A percentile compares a stretch with the other conserved stretches of the same genome.
phyloP scores from a whole-genome alignment of 1,284 basidiomycete genomes.

The Coniferiporia sulphurascens region DNA sequence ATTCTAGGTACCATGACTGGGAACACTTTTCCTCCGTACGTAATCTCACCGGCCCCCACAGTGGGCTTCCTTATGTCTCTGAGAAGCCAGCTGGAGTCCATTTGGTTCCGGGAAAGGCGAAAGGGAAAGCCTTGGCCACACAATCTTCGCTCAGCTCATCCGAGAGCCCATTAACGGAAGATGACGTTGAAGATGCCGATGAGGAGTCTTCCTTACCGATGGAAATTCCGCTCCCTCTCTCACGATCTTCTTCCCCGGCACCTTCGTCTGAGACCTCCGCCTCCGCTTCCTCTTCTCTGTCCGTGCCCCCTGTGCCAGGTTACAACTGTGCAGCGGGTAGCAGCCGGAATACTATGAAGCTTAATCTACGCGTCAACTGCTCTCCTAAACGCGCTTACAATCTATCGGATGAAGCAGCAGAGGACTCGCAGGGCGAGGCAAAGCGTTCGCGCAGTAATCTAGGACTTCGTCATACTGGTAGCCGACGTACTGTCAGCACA shows the following conservation, averaged over 20 bases:
- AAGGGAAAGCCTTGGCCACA: constrained; percentile 21
- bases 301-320: constrained; percentile 15
- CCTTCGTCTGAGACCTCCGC: constrained; percentile 15
- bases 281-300: constrained; percentile 12
- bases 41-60: constrained; percentile 80
- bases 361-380: constrained; percentile 29
- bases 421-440: constrained; percentile 37
- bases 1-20: constrained; percentile 84
- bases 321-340: constrained; percentile 11
- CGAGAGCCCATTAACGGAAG: constrained; percentile 22
- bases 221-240: constrained; percentile 38
- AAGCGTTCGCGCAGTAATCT: constrained; percentile 37
- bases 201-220: constrained; percentile 20
- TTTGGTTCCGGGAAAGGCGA: constrained; percentile 9
- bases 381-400: constrained; percentile 69
- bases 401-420: constrained; percentile 45
- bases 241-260: constrained; percentile 40
- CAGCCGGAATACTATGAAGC: not conserved
- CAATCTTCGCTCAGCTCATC: constrained; percentile 19
- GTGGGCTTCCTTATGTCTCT: constrained; percentile 65
- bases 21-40: constrained; percentile 93
- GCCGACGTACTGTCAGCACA: constrained; percentile 19
- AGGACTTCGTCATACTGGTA: not conserved
- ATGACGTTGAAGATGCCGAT: constrained; percentile 6
- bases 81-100: constrained; percentile 39